Percentiles rank a stretch among this genome's conserved stretches.
Conservation (phyloP, 2,329 filamentous ascomycete genomes). For the Hypomyces perniciosus region DNA sequence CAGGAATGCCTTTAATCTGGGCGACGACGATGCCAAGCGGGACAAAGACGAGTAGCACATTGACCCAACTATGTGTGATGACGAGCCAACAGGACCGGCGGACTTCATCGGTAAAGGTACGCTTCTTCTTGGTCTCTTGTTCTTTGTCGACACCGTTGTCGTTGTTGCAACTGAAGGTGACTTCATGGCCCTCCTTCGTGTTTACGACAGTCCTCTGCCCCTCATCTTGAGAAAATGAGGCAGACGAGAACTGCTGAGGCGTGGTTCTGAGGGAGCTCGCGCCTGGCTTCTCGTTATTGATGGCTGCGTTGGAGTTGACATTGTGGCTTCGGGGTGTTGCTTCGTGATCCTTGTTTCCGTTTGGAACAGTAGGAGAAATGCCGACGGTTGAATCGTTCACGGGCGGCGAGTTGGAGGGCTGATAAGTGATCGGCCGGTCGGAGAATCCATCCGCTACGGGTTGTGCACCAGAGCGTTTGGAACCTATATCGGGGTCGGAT, state of each 20-base stretch:
- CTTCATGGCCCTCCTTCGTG: conserved; percentile 15
- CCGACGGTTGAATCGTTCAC: conserved; percentile 8
- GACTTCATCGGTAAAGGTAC: conserved; percentile 42
- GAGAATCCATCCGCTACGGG: conserved; percentile 50
- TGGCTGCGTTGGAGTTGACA: conserved; percentile 12
- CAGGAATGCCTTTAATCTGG: conserved; percentile 44
- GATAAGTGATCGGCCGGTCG: conserved; percentile 31
- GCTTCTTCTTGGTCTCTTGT: conserved; percentile 26
- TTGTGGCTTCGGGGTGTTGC: conserved; percentile 22
- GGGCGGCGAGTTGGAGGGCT: conserved; percentile 3
- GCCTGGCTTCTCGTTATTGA: conserved; percentile 15
- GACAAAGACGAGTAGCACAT: conserved; percentile 70
- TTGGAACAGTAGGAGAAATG: not conserved
- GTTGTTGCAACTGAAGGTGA: conserved; percentile 20
- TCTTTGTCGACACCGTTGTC: conserved; percentile 22
- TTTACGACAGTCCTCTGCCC: conserved; percentile 53
- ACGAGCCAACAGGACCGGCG: conserved; percentile 47
- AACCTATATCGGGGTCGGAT: conserved; percentile 49
- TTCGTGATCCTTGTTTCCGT: not conserved
- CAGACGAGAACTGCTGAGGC: conserved; percentile 24
- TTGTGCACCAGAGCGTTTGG: conserved; percentile 50
- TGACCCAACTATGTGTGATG: conserved; percentile 71
- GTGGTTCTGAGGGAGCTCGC: conserved; percentile 19
- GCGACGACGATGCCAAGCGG: conserved; percentile 67
- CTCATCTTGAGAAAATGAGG: conserved; percentile 45